A percentile compares a stretch with the other conserved stretches of the same genome.
These are phyloP conservation scores for Globisporangium polare DNA, from an alignment of 352 stramenopile species.

Conservation along the genomic window DNA sequence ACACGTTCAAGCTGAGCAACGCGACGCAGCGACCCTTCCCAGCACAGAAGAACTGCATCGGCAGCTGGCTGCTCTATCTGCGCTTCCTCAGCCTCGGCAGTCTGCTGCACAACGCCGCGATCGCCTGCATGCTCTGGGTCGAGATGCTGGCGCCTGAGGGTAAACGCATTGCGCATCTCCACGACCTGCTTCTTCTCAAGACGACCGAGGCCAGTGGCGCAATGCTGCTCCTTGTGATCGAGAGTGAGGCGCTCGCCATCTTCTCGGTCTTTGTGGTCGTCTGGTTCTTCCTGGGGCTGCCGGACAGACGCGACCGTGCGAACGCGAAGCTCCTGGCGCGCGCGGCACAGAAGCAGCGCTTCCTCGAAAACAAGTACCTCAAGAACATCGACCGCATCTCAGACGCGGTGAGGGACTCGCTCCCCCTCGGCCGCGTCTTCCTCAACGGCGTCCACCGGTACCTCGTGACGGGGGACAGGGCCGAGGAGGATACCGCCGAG, in stretches of 20 bases:
- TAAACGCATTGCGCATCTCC: constrained; percentile 15
- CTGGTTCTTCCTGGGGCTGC: constrained; percentile 23
- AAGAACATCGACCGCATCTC: constrained; percentile 36
- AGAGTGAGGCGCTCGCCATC: constrained; percentile 35
- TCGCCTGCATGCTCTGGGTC: constrained; percentile 30
- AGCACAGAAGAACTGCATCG: constrained; percentile 36
- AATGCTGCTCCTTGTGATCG: constrained; percentile 12
- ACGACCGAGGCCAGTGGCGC: background rate
- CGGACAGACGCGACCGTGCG: constrained; percentile 35
- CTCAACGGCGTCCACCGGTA: constrained; percentile 71
- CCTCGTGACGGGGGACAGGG: constrained; percentile 63
- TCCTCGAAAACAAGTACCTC: constrained; percentile 64
- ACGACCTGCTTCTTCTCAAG: constrained; percentile 21
- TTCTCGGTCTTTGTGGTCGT: constrained; percentile 34
- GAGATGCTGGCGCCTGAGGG: constrained; percentile 4
- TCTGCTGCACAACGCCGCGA: constrained; percentile 47
- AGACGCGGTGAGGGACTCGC: constrained; percentile 21
- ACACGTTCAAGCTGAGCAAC: constrained; percentile 61
- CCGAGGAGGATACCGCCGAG: constrained; percentile 63
- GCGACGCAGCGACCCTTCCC: constrained; percentile 66
- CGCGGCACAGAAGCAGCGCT: constrained; percentile 21
- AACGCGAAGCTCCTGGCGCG: constrained; percentile 24
- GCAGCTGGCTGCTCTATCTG: constrained; percentile 61
- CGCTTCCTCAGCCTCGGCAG: constrained; percentile 42
- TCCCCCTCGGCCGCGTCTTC: constrained; percentile 52